Percentiles rank a stretch among this genome's conserved stretches.
Evolutionary conservation across 805 yeast species (phyloP).

Genomic region (Yarrowia alimentaria): DNA sequence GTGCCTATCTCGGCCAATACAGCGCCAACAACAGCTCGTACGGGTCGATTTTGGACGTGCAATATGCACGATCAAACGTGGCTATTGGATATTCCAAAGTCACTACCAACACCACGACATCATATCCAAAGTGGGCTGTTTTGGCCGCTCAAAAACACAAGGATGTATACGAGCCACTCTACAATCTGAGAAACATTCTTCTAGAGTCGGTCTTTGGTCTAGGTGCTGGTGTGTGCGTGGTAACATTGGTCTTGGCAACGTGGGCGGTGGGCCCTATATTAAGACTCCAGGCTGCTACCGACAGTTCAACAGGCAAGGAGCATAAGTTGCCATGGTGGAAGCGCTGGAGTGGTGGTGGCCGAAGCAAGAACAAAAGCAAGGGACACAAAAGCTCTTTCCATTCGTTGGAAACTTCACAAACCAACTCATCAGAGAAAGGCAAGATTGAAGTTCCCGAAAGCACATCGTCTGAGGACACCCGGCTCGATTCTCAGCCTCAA

Average conservation of each 20-base stretch:
- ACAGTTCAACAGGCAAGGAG: conserved; percentile 48
- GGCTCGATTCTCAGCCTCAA: not conserved
- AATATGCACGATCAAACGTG: conserved; percentile 9
- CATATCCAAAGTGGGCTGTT: conserved; percentile 61
- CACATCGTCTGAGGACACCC: conserved; percentile 15
- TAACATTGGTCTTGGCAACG: conserved; percentile 70
- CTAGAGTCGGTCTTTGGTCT: conserved; percentile 63
- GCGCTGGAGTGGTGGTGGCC: not conserved
- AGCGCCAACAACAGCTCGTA: not conserved
- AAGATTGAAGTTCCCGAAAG: conserved; percentile 7
- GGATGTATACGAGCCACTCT: conserved; percentile 62
- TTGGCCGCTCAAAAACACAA: conserved; percentile 61
- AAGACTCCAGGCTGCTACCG: conserved; percentile 78
- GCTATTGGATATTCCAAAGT: conserved; percentile 11
- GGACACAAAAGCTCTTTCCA: conserved; percentile 1
- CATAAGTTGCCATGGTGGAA: conserved; percentile 14
- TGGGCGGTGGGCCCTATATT: conserved; percentile 83
- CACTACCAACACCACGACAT: not conserved
- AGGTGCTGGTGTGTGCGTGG: conserved; percentile 71
- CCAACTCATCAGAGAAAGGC: conserved; percentile 7
- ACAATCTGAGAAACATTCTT: conserved; percentile 62
- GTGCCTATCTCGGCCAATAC: conserved; percentile 9
- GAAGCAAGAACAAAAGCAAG: not conserved
- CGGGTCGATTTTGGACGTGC: conserved; percentile 7
- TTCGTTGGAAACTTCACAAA: conserved; percentile 3